Conservation (phyloP, 2,329 filamentous ascomycete species). For the Drechslerella stenobrocha region DNA sequence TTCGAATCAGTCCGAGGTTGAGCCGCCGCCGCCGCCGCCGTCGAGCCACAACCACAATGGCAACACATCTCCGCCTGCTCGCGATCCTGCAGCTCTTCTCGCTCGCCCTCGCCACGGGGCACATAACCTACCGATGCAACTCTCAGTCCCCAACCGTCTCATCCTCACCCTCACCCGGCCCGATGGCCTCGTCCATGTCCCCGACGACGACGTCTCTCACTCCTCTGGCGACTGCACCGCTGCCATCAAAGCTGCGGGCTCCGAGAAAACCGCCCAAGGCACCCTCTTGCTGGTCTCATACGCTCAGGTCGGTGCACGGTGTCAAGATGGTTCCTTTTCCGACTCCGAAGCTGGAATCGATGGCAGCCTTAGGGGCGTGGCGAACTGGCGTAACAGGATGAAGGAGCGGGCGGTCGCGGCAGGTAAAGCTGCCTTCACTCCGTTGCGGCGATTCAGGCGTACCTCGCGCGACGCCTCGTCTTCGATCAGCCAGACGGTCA, state of each 20-base stretch:
- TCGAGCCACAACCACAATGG: conserved; percentile 24
- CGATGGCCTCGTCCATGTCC: conserved; percentile 30
- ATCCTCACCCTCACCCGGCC: conserved; percentile 26
- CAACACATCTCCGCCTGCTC: conserved; percentile 33
- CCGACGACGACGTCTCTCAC: conserved; percentile 36
- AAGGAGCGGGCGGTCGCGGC: conserved; percentile 3
- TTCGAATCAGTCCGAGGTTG: neutral
- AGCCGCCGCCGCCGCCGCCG: neutral
- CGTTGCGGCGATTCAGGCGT: conserved; percentile 12
- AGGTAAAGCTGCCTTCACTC: conserved; percentile 9
- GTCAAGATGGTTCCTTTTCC: conserved; percentile 35
- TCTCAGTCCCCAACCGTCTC: conserved; percentile 34
- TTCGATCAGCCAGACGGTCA: conserved; percentile 1
- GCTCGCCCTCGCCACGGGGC: conserved; percentile 23
- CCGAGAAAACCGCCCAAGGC: conserved; percentile 29
- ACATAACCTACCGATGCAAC: conserved; percentile 36
- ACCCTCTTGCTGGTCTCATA: conserved; percentile 23
- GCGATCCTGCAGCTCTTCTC: conserved; percentile 19
- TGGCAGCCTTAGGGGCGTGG: conserved; percentile 18
- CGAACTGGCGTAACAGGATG: conserved; percentile 22
- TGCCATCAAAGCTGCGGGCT: conserved; percentile 15
- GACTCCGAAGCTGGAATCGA: conserved; percentile 7
- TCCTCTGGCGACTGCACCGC: conserved; percentile 18
- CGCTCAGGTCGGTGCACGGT: conserved; percentile 38
- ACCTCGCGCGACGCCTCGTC: conserved; percentile 9